Evolutionary conservation across 2,329 filamentous ascomycete genomes (phyloP).

Genomic region (Boeremia lycopersici): DNA sequence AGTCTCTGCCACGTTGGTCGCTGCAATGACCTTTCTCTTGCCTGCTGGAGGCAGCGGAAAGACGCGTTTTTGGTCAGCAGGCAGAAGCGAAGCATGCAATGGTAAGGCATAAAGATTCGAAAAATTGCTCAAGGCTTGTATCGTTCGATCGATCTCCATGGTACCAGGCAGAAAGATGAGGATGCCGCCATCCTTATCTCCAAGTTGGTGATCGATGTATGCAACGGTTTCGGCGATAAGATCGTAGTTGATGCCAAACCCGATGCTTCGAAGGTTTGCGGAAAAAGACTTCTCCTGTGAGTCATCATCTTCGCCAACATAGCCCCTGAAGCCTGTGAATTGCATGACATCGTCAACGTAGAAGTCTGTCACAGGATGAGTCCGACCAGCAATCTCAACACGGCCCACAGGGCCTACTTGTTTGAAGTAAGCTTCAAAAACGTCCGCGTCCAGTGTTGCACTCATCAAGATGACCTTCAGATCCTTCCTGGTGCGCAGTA

Average conservation of each 20-base stretch:
- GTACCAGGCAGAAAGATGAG: constrained; percentile 95
- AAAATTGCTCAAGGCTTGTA: constrained; percentile 70
- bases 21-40: constrained; percentile 89
- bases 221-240: constrained; percentile 80
- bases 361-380: constrained; percentile 86
- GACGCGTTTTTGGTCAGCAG: constrained; percentile 84
- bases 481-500: constrained; percentile 74
- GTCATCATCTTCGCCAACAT: constrained; percentile 57
- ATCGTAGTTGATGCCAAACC: constrained; percentile 89
- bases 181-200: constrained; percentile 78
- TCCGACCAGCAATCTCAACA: constrained; percentile 87
- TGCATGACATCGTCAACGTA: constrained; percentile 88
- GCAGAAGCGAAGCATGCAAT: constrained; percentile 89
- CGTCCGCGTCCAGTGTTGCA: constrained; percentile 86
- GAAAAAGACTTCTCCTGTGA: constrained; percentile 55
- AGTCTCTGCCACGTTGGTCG: constrained; percentile 96
- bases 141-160: constrained; percentile 84
- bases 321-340: constrained; percentile 71
- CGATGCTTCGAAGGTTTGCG: constrained; percentile 51
- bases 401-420: constrained; percentile 72
- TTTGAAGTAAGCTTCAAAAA: constrained; percentile 85
- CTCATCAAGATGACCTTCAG: constrained; percentile 95
- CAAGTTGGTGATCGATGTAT: constrained; percentile 79
- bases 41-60: constrained; percentile 77
- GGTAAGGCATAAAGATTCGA: constrained; percentile 78